Conservation (phyloP, 495 filamentous ascomycete species). For the Podospora anserina region DNA sequence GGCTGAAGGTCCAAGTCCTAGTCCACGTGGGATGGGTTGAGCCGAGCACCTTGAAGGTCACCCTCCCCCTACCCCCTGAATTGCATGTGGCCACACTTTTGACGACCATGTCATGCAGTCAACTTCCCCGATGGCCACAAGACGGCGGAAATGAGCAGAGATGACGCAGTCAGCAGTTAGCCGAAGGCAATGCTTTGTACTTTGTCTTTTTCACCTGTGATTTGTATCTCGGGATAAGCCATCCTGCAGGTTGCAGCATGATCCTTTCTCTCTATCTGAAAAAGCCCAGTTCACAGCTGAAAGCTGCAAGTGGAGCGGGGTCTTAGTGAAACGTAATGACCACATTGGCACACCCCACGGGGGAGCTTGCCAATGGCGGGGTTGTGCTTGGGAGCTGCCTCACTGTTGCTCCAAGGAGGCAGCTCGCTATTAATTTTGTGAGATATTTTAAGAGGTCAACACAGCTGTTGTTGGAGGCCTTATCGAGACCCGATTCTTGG, state of each 20-base stretch:
- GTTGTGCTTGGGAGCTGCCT: neutral
- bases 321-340: neutral
- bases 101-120: neutral
- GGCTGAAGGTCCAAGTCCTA: neutral
- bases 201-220: neutral
- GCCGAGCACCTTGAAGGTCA: neutral
- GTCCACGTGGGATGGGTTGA: neutral
- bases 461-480: slow-evolving; percentile 5
- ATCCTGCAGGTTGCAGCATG: neutral
- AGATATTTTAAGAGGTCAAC: neutral
- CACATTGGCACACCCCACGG: neutral
- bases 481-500: slow-evolving; percentile 9
- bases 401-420: neutral
- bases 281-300: neutral
- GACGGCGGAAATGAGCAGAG: neutral
- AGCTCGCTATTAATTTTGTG: neutral
- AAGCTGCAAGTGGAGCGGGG: neutral
- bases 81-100: neutral
- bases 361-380: neutral
- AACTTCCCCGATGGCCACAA: neutral
- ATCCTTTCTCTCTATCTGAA: neutral
- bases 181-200: neutral
- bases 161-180: neutral
- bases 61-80: neutral
- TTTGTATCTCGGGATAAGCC: neutral